Base-by-base conservation (phyloP, 768 basidiomycete species). In the Dioszegia crocea region DNA sequence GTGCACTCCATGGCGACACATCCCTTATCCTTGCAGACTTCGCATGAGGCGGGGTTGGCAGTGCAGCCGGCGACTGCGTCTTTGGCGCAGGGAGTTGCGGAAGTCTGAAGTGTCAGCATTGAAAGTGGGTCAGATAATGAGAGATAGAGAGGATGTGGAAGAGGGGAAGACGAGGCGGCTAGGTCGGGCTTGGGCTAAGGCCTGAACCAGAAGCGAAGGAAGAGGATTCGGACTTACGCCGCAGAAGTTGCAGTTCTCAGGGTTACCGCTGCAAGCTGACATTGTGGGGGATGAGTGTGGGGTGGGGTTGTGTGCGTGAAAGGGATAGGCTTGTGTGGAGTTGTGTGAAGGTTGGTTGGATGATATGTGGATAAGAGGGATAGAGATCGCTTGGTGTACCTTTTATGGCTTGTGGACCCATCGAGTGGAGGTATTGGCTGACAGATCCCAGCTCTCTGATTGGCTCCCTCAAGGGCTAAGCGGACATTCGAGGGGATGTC, bases 171-270 rank as follows among this genome's bases (percentile, higher is more conserved):
- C 8, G 51, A 33, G 33, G 14, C 21, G 17, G 2, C 48, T 19
- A 26, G n/a, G n/a, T n/a, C n/a, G n/a, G n/a, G n/a, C n/a, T n/a
- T n/a, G n/a, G n/a, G n/a, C n/a, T n/a, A n/a, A n/a, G n/a, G n/a
- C n/a, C 26, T 27, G 43, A 4, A 55, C 23, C 21, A 39, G 19
- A 30, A 44, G 56, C 30, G 55, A 27, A 24, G 24, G 21, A 27
- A 33, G 40, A 33, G 21, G 24, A 21, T 21, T 11, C 3, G 19
- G 16, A 72, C 70, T 68, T 43, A 72, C 70, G 23, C 67, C 67
- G 67, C 70, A 72, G 70, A 72, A 72, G 39, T 51, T 49, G 49
- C 70, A 72, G 65, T 67, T 65, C 41, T 54, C 33, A 31, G 70
- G 70, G 60, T 72, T 64, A 52, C 70, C 70, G 24, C 61, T 59